Conservation (phyloP, 129 eudicot genomes). For the Escallonia herrerae region DNA sequence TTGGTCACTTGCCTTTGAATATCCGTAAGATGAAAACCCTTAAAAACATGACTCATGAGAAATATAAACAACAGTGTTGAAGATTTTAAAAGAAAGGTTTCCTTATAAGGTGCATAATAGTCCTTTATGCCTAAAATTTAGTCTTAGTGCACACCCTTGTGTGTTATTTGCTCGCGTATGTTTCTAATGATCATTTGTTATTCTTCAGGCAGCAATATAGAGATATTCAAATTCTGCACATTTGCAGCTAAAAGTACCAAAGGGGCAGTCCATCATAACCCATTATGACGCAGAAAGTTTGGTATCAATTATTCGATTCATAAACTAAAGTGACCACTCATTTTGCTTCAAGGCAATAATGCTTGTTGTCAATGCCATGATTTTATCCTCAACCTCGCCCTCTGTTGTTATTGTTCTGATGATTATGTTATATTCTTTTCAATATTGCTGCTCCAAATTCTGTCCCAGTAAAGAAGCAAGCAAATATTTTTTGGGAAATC, state of each 20-base stretch:
- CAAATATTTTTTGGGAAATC: conserved; percentile 33
- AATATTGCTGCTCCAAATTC: conserved; percentile 12
- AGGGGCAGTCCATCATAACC: conserved; percentile 23
- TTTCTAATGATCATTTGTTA: neutral
- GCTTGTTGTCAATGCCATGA: too few species aligned
- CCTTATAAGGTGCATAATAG: conserved; percentile 58
- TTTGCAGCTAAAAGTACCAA: conserved; percentile 32
- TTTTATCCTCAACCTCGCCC: neutral
- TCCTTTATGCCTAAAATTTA: neutral
- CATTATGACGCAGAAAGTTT: conserved; percentile 14
- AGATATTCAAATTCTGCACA: conserved; percentile 25
- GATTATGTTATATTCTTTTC: neutral
- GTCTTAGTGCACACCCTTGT: neutral
- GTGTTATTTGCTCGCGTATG: neutral
- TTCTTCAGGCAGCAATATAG: conserved; percentile 28
- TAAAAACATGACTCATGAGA: conserved; percentile 90
- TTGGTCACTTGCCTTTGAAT: conserved; percentile 30
- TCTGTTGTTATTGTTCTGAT: neutral
- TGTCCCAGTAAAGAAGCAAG: neutral
- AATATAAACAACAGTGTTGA: conserved; percentile 79
- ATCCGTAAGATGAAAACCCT: conserved; percentile 63
- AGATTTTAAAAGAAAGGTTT: conserved; percentile 56
- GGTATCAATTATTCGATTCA: conserved; percentile 25
- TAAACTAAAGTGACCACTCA: conserved; percentile 14
- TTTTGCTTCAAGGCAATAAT: neutral